Percentiles rank a stretch among this genome's conserved stretches.
phyloP scores from a whole-genome alignment of 176 grass and related monocot species.

The Eremochloa ophiuroides region DNA sequence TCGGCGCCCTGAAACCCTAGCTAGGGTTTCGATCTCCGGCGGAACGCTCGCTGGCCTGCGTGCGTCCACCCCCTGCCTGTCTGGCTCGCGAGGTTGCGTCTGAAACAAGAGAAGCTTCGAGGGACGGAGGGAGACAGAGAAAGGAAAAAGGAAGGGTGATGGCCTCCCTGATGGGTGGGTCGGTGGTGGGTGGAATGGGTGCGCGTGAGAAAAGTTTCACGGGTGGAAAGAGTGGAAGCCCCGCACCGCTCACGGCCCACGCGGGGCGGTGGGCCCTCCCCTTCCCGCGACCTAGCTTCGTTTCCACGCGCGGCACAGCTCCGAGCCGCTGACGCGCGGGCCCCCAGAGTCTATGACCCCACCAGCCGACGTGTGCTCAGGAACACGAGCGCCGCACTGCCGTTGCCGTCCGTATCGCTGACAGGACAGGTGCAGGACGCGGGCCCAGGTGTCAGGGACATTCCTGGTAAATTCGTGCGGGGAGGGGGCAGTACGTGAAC shows the following conservation, averaged over 20 bases:
- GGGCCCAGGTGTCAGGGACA: background rate
- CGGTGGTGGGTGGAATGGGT: background rate
- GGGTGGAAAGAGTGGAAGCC: background rate
- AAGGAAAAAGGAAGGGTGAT: background rate
- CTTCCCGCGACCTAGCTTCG: background rate
- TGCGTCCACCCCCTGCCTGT: background rate
- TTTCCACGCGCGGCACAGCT: background rate
- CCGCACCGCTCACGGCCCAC: no score
- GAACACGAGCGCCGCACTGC: background rate
- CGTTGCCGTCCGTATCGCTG: background rate
- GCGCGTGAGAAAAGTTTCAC: slow-evolving; percentile 18
- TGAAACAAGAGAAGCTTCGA: slow-evolving; percentile 25
- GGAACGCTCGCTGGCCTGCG: background rate
- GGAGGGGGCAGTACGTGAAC: no score
- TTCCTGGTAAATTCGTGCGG: background rate
- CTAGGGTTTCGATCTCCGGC: slow-evolving; percentile 27
- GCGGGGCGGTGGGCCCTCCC: background rate
- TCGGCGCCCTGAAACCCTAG: slow-evolving; percentile 18
- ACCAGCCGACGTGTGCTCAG: background rate
- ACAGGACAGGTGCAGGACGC: background rate
- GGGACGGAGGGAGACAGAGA: background rate
- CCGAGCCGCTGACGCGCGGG: background rate
- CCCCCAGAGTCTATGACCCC: rapidly evolving
- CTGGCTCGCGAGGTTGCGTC: background rate
- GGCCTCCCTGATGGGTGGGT: no score